Conservation (phyloP, 1,139 yeast genomes). For the Magnusiomyces tetraspermus region DNA sequence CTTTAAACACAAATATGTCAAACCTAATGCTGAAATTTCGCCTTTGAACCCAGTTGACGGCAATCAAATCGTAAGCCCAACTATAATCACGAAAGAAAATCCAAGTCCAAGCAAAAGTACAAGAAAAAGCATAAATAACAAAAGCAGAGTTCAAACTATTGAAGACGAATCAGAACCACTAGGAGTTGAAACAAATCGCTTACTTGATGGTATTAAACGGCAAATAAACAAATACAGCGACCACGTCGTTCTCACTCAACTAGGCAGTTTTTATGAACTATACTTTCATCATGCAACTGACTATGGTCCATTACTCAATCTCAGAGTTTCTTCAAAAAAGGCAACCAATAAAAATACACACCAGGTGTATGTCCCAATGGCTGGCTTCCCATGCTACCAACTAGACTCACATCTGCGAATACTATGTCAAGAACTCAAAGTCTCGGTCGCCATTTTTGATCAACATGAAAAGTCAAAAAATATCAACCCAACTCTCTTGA, state of each 20-base stretch:
- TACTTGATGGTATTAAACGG: constrained; percentile 21
- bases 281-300: constrained; percentile 80
- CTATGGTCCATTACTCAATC: constrained; percentile 61
- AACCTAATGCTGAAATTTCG: background rate
- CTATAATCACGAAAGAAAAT: no score
- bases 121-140: background rate
- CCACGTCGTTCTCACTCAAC: constrained; percentile 75
- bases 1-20: background rate
- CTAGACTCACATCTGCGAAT: constrained; percentile 63
- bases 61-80: no score
- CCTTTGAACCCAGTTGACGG: no score
- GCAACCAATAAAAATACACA: constrained; percentile 33
- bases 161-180: background rate
- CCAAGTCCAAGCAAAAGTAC: background rate
- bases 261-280: constrained; percentile 83
- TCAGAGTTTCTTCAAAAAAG: constrained; percentile 45
- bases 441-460: constrained; percentile 72
- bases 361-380: constrained; percentile 53
- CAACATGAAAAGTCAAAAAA: constrained; percentile 36
- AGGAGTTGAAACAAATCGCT: constrained; percentile 18
- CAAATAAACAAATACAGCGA: constrained; percentile 47
- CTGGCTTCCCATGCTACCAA: constrained; percentile 77
- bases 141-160: background rate
- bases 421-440: constrained; percentile 58
- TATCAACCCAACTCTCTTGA: background rate